phyloP scores from a whole-genome alignment of 805 yeast species.

The Wilhelminamyces savonicus region DNA sequence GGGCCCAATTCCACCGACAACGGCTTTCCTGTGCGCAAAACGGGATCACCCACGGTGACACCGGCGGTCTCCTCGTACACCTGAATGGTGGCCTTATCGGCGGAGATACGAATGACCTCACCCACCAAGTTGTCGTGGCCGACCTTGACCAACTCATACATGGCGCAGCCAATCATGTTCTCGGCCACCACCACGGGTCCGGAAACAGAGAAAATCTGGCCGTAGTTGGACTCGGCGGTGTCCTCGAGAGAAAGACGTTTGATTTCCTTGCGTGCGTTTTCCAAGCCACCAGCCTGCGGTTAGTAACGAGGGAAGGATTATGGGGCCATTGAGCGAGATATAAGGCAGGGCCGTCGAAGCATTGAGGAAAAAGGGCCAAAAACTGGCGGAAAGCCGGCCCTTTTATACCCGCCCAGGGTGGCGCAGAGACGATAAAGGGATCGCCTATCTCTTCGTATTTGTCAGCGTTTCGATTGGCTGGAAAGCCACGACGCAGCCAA shows the following conservation, averaged over 20 bases:
- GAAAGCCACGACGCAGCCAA: too few species aligned
- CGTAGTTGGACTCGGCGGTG: conserved; percentile 71
- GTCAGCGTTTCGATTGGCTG: too few species aligned
- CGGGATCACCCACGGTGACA: conserved; percentile 99
- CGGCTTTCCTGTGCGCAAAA: conserved; percentile 97
- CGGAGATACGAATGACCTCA: conserved; percentile 95
- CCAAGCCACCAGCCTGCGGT: conserved; percentile 86
- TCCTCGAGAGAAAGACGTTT: conserved; percentile 75
- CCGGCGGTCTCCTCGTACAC: conserved; percentile 99
- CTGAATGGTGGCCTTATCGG: conserved; percentile 96
- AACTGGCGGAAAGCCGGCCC: too few species aligned
- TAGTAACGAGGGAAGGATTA: too few species aligned
- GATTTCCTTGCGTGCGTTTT: conserved; percentile 92
- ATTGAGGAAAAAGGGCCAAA: too few species aligned
- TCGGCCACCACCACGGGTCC: conserved; percentile 98
- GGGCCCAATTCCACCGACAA: conserved; percentile 98
- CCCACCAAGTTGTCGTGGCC: conserved; percentile 97
- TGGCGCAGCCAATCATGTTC: conserved; percentile 99
- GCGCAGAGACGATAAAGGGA: too few species aligned
- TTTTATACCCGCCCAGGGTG: too few species aligned
- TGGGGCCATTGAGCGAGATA: too few species aligned
- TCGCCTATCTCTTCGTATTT: too few species aligned
- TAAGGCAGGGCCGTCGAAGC: too few species aligned
- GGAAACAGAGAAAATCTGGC: conserved; percentile 87
- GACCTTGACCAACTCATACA: conserved; percentile 97